Evolutionary conservation across 495 filamentous ascomycete species (phyloP), one percentile per base, ranked within the genome.

Genomic region (Immersiella caudata): DNA sequence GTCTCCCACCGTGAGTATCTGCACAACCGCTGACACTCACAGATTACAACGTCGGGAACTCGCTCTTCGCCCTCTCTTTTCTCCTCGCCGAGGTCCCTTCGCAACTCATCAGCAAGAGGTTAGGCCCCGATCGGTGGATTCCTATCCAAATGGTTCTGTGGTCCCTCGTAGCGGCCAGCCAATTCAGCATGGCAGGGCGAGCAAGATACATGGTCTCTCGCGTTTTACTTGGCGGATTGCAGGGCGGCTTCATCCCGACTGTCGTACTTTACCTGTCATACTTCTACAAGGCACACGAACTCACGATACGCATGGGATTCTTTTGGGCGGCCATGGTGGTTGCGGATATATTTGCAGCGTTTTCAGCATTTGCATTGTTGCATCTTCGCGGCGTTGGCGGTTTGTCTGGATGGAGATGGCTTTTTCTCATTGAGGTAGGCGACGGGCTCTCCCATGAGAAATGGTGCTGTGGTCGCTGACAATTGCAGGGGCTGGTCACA

Each of bases 121-220:
- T 94, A 25, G 92, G 92, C 0, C 90, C 91, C 0, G 91, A 94
- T 70, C 80, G 84, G 29, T 93, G 91, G 91, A 93, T 95, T 69
- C 90, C 91, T 0, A 80, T 89, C 50, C 91, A 93, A 70, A 93
- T 93, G 87, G 78, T 92, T 3, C 79, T 80, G 1, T 94, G 91
- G 91, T 90, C 87, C 77, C 68, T 91, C 8, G 85, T 92, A 26
- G 90, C 89, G 0, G 79, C 83, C 18, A 84, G 82, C 60, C 90
- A 94, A 74, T 84, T 88, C 5, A 86, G 86, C 64, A 68, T 94
- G n/a, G 81, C 74, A 52, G 85, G 85, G 8, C 75, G 81, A 46
- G 72, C 71, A 0, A 83, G 85, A 0, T 94, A 90, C 74, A 87
- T 84, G 62, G 77, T 82, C 8, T 84, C 80, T 60, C 79, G 92